These are phyloP conservation scores for Coccinonectria pachysandricola DNA, from an alignment of 2,329 filamentous ascomycete genomes.

Conservation along the genomic window DNA sequence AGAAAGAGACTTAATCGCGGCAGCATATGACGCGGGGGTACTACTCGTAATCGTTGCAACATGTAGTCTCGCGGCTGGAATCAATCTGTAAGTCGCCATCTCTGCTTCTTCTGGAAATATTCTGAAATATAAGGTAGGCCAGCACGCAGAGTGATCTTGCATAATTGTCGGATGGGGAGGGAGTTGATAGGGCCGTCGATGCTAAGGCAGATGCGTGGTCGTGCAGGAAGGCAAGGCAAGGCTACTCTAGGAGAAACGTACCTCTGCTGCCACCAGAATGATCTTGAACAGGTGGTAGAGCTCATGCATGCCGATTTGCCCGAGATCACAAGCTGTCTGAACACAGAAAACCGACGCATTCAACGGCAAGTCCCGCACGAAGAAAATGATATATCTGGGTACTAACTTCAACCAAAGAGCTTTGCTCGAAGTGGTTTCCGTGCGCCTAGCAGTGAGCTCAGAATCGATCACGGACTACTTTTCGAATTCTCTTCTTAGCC, in stretches of 20 bases:
- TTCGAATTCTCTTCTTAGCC: conserved; percentile 53
- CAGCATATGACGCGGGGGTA: conserved; percentile 57
- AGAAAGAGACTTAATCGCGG: conserved; percentile 61
- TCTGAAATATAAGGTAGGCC: conserved; percentile 25
- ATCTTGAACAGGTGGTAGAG: conserved; percentile 59
- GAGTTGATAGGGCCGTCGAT: conserved; percentile 70
- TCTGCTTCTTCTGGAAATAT: background rate
- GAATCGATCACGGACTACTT: conserved; percentile 60
- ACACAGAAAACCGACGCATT: conserved; percentile 55
- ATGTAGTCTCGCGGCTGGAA: conserved; percentile 72
- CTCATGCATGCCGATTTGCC: conserved; percentile 65
- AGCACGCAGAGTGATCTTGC: conserved; percentile 64
- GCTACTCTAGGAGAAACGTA: conserved; percentile 70
- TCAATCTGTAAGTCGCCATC: conserved; percentile 46
- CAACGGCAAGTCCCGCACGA: conserved; percentile 39
- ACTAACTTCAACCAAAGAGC: conserved; percentile 39
- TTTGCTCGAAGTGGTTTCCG: conserved; percentile 59
- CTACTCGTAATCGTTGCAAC: conserved; percentile 66
- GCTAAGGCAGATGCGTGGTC: conserved; percentile 71
- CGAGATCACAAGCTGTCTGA: conserved; percentile 56
- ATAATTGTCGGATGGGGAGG: conserved; percentile 65
- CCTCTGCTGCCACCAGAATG: conserved; percentile 58
- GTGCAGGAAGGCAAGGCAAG: conserved; percentile 69
- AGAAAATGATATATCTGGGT: background rate
- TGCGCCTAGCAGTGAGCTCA: conserved; percentile 54